phyloP scores from a whole-genome alignment of 345 rosid species.

The Geranium brycei region DNA sequence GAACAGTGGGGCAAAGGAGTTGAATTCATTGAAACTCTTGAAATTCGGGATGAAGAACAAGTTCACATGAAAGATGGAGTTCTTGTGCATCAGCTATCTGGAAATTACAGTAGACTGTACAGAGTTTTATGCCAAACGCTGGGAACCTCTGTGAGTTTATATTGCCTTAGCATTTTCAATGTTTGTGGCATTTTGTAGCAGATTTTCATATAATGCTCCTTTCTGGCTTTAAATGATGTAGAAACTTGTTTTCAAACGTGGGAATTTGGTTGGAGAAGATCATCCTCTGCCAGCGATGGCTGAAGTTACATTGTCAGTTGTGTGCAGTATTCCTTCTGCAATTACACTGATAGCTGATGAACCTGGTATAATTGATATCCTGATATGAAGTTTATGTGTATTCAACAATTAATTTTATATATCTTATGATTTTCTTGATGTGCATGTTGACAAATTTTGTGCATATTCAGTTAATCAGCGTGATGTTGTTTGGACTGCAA shows the following conservation, averaged over 20 bases:
- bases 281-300: slow-evolving; percentile 71
- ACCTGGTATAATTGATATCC: slow-evolving; percentile 42
- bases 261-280: slow-evolving; percentile 65
- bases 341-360: slow-evolving; percentile 70
- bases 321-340: slow-evolving; percentile 63
- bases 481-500: slow-evolving; percentile 42
- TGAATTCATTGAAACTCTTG: slow-evolving; percentile 42
- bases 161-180: not conserved
- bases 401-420: not conserved
- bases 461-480: slow-evolving; percentile 49
- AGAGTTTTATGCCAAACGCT: slow-evolving; percentile 47
- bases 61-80: slow-evolving; percentile 27
- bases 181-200: not conserved
- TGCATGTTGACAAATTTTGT: slow-evolving; percentile 14
- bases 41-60: slow-evolving; percentile 29
- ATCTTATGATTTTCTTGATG: slow-evolving; percentile 7
- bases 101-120: slow-evolving; percentile 30
- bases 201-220: not conserved
- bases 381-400: not conserved
- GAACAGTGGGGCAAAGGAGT: slow-evolving; percentile 60
- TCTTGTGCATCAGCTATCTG: slow-evolving; percentile 29
- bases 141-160: slow-evolving; percentile 58
- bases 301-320: slow-evolving; percentile 41
- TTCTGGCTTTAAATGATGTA: slow-evolving; percentile 8
- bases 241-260: slow-evolving; percentile 63